Evolutionary conservation across 1,139 yeast genomes (phyloP).

Genomic region (Blastobotrys persicus): DNA sequence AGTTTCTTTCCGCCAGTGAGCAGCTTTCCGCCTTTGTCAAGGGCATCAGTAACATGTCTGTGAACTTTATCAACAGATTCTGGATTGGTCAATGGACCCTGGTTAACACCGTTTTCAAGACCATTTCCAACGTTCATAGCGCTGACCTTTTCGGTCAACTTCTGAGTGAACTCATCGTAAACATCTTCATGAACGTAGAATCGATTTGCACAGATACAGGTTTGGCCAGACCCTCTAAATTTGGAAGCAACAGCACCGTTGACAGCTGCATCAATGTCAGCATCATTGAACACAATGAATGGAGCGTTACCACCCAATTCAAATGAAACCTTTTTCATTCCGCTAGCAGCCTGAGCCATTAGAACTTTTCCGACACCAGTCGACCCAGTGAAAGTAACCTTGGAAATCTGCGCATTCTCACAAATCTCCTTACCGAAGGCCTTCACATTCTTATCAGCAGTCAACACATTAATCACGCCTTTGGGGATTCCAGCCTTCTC

Average conservation of each 20-base stretch:
- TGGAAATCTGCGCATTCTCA: slow-evolving; percentile 63
- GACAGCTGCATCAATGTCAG: slow-evolving; percentile 73
- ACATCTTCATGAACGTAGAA: slow-evolving; percentile 62
- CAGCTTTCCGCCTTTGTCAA: slow-evolving; percentile 65
- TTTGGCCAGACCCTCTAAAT: slow-evolving; percentile 76
- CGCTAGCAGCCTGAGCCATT: slow-evolving; percentile 72
- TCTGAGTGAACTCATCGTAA: slow-evolving; percentile 56
- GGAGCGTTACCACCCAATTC: slow-evolving; percentile 97
- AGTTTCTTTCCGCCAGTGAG: slow-evolving; percentile 64
- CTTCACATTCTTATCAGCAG: slow-evolving; percentile 49
- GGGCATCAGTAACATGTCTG: slow-evolving; percentile 71
- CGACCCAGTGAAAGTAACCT: slow-evolving; percentile 89
- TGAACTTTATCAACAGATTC: slow-evolving; percentile 67
- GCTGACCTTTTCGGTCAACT: slow-evolving; percentile 51
- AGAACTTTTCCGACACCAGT: slow-evolving; percentile 78
- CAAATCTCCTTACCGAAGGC: slow-evolving; percentile 68
- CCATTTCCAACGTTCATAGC: slow-evolving; percentile 72
- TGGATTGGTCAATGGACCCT: slow-evolving; percentile 77
- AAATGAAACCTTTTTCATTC: slow-evolving; percentile 78
- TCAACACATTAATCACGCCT: slow-evolving; percentile 74
- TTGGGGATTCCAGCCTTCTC: slow-evolving; percentile 83
- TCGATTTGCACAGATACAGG: slow-evolving; percentile 81
- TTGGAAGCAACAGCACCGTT: slow-evolving; percentile 66
- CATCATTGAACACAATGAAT: slow-evolving; percentile 81
- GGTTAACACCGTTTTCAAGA: slow-evolving; percentile 60